Base-by-base conservation (phyloP, 2,329 filamentous ascomycete species). In the Pezicula neosporulosa region DNA sequence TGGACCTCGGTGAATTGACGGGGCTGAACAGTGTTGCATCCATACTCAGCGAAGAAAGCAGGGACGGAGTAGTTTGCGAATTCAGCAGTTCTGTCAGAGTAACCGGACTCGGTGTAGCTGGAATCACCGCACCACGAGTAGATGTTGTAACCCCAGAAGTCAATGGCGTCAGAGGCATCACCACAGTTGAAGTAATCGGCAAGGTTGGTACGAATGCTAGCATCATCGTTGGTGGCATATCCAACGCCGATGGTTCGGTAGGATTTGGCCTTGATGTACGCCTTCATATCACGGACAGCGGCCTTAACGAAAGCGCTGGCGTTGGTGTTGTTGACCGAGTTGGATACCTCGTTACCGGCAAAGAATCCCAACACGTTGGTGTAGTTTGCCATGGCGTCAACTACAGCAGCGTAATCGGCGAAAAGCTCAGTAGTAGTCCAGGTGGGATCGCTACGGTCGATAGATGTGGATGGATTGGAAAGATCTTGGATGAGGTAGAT, bases 61-160 rank as follows among this genome's bases (percentile, higher is more conserved):
- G 94, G 94, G 3, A 97, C 90, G 9, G 89, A 90, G 80, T 94
- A 99, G 68, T 86, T 83, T 53, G 77, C 70, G 77, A 97, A 99
- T 74, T 97, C 93, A 59, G 89, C 72, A 61, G 91, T 91, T 69
- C 93, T 88, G 51, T 84, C 79, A 58, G 86, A 78, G 74, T 92
- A 99, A 49, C 90, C 90, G 3, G 94, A 97, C 53, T 78, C 67
- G 35, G 77, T 66, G 75, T 87, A 94, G 64, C 77, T 83, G 66
- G 89, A 96, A 62, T 92, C 71, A 61, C 93, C 94, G 70, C 94
- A 99, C 94, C 94, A 99, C 48, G 92, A 96, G 81, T 99, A 99
- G 75, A 97, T 96, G 80, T 99, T 99, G 86, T 97, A 97, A 53
- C 94, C 94, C 89, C 92, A 99, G 79, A 95, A 97, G 73, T 99